Evolutionary conservation across 1,284 basidiomycete genomes (phyloP).

Genomic region (Ganoderma leucocontextum): DNA sequence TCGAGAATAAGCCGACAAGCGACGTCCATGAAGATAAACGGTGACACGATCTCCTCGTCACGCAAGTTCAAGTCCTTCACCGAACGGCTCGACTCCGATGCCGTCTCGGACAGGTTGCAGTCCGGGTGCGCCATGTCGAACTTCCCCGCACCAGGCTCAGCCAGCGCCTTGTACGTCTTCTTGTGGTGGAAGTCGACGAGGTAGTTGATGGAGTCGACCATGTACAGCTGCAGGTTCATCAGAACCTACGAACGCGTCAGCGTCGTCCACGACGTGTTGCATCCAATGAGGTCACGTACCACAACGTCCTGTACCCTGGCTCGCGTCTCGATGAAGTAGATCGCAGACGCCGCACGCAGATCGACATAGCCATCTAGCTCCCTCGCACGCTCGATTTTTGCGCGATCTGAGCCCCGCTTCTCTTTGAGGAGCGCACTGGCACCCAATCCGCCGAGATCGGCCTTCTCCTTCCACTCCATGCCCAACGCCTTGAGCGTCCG

Average conservation of each 20-base stretch:
- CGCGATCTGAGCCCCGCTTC: constrained; percentile 42
- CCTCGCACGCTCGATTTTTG: constrained; percentile 66
- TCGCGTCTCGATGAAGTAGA: constrained; percentile 96
- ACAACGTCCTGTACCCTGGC: constrained; percentile 91
- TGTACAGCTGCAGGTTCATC: constrained; percentile 97
- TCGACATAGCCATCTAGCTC: constrained; percentile 75
- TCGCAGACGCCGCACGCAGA: constrained; percentile 70
- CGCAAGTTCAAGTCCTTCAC: constrained; percentile 57
- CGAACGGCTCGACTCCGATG: constrained; percentile 57
- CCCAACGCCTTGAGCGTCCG: constrained; percentile 90
- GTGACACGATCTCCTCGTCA: constrained; percentile 86
- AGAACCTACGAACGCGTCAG: constrained; percentile 64
- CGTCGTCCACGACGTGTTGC: not conserved
- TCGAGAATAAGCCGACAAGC: constrained; percentile 86
- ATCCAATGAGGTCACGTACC: constrained; percentile 56
- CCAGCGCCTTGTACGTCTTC: constrained; percentile 82
- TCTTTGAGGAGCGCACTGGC: constrained; percentile 45
- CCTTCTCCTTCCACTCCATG: constrained; percentile 97
- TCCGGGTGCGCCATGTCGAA: constrained; percentile 72
- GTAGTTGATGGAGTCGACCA: constrained; percentile 96
- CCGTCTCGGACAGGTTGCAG: constrained; percentile 55
- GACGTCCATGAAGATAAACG: constrained; percentile 97
- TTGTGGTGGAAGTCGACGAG: constrained; percentile 99
- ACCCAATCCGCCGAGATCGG: constrained; percentile 73
- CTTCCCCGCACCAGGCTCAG: constrained; percentile 67